Evolutionary conservation across 495 filamentous ascomycete genomes (phyloP), one percentile per base, ranked within the genome.

Genomic region (Xylaria grammica): DNA sequence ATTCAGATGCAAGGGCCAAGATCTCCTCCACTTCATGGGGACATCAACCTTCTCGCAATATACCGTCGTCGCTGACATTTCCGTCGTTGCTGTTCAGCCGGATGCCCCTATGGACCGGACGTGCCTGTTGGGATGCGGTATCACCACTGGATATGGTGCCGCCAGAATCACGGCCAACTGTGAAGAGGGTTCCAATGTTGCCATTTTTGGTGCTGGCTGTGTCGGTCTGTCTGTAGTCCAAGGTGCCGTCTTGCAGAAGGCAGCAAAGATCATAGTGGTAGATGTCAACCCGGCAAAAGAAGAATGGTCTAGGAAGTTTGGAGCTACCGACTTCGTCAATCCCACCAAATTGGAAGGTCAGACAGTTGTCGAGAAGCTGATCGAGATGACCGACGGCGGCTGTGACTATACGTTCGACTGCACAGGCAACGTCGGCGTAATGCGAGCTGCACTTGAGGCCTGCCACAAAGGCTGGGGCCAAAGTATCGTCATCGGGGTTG

Each of bases 381-480:
- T 97, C 67, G 95, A 98, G 81, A 92, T 98, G 90, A 99, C 95
- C n/a, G 95, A 99, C 75, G 95, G 95, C 63, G 95, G 95, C 19
- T 95, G 93, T 74, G 95, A 99, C 81, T 99, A 98, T 81, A 99
- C 95, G 51, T 99, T 99, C 74, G 95, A 99, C 81, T 99, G 95
- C 82, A 99, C 95, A 4, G 95, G 95, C 20, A 98, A 98, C 72
- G 93, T 97, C 27, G 85, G 89, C 56, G 95, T 99, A 38, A 99
- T 99, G 95, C 87, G 95, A 63, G 91, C 91, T 30, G 95, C 95
- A 49, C 86, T 99, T 51, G 95, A 99, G 82, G 94, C 95, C 40
- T 99, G 95, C 81, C 96, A 99, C 80, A 99, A 99, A 86, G 95
- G 95, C 32, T 99, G 95, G 95, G 95, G 95, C 64, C 88, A 98